Evolutionary conservation across 177 flowering plant genomes (phyloP), one percentile per base, ranked within the genome.

Genomic region (Vitis hybrid): DNA sequence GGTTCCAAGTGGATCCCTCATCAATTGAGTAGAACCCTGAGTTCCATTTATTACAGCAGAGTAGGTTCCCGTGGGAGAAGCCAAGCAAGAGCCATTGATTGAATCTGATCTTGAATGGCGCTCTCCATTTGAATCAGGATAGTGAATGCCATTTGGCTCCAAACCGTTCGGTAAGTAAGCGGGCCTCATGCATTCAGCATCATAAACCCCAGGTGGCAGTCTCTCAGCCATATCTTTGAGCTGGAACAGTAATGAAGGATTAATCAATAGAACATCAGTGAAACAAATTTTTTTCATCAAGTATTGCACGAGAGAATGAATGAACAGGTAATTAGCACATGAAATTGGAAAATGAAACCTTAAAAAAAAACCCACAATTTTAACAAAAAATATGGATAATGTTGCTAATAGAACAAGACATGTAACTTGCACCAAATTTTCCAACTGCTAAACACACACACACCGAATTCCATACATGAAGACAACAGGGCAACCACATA

Each of bases 191-290:
- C 75, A 85, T 62, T 91, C 88, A 27, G 76, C 50, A 61, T 93
- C 92, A 79, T 90, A 89, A 60, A 74, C 85, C 35, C 88, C 99
- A 67, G 94, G 87, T 24, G 98, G 97, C 69, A 95, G 78, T 73
- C 88, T 87, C 80, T 90, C 98, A 13, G 98, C 98, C 91, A 91
- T 81, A 65, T 91, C 97, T 84, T 90, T 95, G 62, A 95, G 89
- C 99, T 94, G 84, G 32, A 63, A 51, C 60, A 19, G 59, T 70
- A 70, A 17, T 7, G 71, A 55, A 70, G 35, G 46, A n/a, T 56
- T 13, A 54, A 62, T 78, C 60, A 78, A 19, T 32, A 46, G 1
- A 56, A 62, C 32, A 72, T 56, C 52, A 74, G 8, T 9, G 17
- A 10, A 55, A 54, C 14, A 49, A 40, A 49, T 48, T 2, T 30